Percentiles rank a stretch among this genome's conserved stretches.
Conservation (phyloP, 164 flowering plant genomes). For the Berberis vulgaris region DNA sequence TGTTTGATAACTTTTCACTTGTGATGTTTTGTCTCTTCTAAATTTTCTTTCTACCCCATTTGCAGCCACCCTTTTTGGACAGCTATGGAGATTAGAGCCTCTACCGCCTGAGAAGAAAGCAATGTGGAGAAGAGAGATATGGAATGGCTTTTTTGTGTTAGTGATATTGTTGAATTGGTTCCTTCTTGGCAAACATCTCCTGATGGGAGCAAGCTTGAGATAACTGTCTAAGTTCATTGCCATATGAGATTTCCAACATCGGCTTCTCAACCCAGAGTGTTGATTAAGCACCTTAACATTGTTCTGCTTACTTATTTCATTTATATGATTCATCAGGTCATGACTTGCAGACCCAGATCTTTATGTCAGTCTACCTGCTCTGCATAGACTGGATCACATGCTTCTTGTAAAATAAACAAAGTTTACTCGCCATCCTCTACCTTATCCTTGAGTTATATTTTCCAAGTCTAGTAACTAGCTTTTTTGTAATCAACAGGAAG, state of each 20-base stretch:
- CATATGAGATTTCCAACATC: too few species aligned
- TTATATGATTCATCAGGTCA: slow-evolving; percentile 39
- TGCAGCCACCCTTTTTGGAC: slow-evolving; percentile 85
- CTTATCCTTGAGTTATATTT: background rate
- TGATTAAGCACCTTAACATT: background rate
- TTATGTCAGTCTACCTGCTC: slow-evolving; percentile 80
- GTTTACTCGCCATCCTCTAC: background rate
- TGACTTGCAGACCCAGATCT: slow-evolving; percentile 94
- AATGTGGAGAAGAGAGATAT: slow-evolving; percentile 90
- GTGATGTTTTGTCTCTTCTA: background rate
- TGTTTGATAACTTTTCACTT: background rate
- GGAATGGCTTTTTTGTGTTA: slow-evolving; percentile 84
- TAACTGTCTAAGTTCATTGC: slow-evolving; percentile 10
- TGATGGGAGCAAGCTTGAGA: slow-evolving; percentile 91
- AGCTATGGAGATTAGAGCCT: slow-evolving; percentile 93
- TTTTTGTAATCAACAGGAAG: slow-evolving; percentile 41
- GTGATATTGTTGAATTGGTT: slow-evolving; percentile 82
- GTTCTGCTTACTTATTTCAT: background rate
- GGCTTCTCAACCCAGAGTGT: background rate
- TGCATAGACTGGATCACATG: slow-evolving; percentile 86
- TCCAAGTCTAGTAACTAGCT: too few species aligned
- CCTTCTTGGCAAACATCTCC: slow-evolving; percentile 90
- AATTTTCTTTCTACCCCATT: background rate
- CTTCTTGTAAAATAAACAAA: slow-evolving; percentile 56
- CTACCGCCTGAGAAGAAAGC: slow-evolving; percentile 61